phyloP scores from a whole-genome alignment of 768 basidiomycete species.

The Infundibulicybe gibba region DNA sequence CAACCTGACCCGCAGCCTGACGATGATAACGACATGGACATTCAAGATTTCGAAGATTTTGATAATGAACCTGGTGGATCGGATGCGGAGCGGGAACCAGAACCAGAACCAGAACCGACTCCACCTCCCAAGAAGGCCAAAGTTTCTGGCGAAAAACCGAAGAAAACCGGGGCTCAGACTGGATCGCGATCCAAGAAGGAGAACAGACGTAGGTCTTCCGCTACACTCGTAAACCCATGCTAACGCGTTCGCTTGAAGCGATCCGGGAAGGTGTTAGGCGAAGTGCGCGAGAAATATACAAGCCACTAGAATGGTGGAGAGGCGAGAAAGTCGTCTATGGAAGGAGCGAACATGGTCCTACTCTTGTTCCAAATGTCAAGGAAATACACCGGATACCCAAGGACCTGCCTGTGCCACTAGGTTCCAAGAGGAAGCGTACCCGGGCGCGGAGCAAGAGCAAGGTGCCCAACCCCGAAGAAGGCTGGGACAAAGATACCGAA shows the following conservation, averaged over 20 bases:
- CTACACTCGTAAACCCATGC: background rate
- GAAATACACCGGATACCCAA: conserved; percentile 53
- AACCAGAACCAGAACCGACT: conserved; percentile 22
- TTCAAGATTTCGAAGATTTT: conserved; percentile 31
- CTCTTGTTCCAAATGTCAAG: conserved; percentile 59
- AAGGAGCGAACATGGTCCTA: conserved; percentile 32
- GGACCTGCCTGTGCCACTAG: conserved; percentile 28
- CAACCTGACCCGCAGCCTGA: no score
- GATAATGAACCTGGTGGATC: conserved; percentile 27
- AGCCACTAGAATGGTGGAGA: conserved; percentile 91
- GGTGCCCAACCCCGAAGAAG: conserved; percentile 55
- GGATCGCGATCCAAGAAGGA: conserved; percentile 33
- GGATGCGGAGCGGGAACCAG: conserved; percentile 23
- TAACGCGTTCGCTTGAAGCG: conserved; percentile 14
- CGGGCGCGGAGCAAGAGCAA: conserved; percentile 58
- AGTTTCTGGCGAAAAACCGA: conserved; percentile 14
- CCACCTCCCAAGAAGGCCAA: conserved; percentile 33
- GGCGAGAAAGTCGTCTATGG: conserved; percentile 86
- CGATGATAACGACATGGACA: conserved; percentile 37
- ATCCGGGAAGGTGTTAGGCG: conserved; percentile 61
- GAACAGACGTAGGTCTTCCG: conserved; percentile 28
- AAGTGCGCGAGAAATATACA: conserved; percentile 62
- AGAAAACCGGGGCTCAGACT: conserved; percentile 14
- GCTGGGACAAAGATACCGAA: conserved; percentile 83
- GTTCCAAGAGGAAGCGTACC: conserved; percentile 29